phyloP scores from a whole-genome alignment of 176 grass and related monocot genomes.

The Olyra latifolia region DNA sequence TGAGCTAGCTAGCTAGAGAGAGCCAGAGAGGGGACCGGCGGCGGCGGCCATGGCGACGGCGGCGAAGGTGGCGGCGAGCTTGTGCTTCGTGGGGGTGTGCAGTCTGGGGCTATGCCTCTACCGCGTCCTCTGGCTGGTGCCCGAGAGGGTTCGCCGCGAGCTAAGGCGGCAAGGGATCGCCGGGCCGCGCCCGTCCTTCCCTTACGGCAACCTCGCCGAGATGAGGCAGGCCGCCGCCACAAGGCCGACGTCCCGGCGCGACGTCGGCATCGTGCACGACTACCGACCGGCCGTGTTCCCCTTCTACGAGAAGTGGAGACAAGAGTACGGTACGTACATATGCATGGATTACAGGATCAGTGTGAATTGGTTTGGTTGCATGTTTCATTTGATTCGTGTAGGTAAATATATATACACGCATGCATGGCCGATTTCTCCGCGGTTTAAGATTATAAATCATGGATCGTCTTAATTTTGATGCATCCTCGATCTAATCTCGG shows the following conservation, averaged over 20 bases:
- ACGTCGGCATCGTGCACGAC: constrained; percentile 54
- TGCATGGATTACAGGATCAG: background rate
- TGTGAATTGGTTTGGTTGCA: background rate
- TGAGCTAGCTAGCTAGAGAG: background rate
- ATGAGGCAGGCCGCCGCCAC: constrained; percentile 35
- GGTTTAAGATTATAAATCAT: background rate
- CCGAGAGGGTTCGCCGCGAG: constrained; percentile 48
- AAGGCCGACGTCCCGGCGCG: background rate
- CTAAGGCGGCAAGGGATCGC: constrained; percentile 61
- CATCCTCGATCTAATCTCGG: too few species aligned
- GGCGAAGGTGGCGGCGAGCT: background rate
- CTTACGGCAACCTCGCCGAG: constrained; percentile 66
- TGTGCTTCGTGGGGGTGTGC: constrained; percentile 40
- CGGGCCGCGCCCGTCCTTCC: constrained; percentile 63
- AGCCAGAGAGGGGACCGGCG: background rate
- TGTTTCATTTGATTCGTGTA: background rate
- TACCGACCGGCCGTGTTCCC: constrained; percentile 73
- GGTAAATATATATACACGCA: background rate
- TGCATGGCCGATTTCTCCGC: background rate
- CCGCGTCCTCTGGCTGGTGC: constrained; percentile 53
- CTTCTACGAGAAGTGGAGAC: constrained; percentile 76
- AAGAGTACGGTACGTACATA: constrained; percentile 57
- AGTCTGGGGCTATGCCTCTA: constrained; percentile 58
- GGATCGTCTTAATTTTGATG: too few species aligned
- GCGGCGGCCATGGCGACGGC: background rate